Evolutionary conservation across 2,329 filamentous ascomycete species (phyloP).

Genomic region (Boeremia exigua): DNA sequence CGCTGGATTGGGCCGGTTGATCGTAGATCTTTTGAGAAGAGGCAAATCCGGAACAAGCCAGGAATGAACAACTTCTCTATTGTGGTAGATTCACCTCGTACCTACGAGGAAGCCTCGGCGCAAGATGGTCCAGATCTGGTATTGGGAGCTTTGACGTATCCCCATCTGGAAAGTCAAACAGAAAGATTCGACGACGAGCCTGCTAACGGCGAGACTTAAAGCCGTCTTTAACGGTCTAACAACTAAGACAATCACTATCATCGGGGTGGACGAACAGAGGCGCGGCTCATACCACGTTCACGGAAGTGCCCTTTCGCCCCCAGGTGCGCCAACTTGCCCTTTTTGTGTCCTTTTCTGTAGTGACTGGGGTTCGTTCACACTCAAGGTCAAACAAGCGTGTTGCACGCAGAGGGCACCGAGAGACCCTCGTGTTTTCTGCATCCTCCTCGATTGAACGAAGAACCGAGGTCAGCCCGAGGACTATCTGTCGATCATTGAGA

Average conservation of each 20-base stretch:
- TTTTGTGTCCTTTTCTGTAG: too few relatives aligned
- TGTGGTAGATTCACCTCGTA: constrained; percentile 57
- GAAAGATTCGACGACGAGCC: not conserved
- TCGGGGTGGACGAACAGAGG: too few relatives aligned
- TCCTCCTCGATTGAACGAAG: not conserved
- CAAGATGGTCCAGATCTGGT: not conserved
- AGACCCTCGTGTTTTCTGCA: not conserved
- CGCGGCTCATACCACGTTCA: too few relatives aligned
- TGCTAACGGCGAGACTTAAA: not conserved
- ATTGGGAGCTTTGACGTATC: not conserved
- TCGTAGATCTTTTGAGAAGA: constrained; percentile 66
- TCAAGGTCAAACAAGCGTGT: too few relatives aligned
- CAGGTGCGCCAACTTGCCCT: too few relatives aligned
- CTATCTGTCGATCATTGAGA: not conserved
- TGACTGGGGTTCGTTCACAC: too few relatives aligned
- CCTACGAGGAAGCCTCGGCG: not conserved
- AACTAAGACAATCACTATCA: not conserved
- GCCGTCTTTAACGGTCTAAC: too few relatives aligned
- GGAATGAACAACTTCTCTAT: constrained; percentile 92
- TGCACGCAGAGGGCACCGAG: not conserved
- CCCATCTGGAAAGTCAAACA: not conserved
- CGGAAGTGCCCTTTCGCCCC: too few relatives aligned
- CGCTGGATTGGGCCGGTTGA: constrained; percentile 52
- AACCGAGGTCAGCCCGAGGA: not conserved
- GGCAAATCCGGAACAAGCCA: constrained; percentile 75